Evolutionary conservation across 495 filamentous ascomycete genomes (phyloP).

Genomic region (Xylaria flabelliformis): DNA sequence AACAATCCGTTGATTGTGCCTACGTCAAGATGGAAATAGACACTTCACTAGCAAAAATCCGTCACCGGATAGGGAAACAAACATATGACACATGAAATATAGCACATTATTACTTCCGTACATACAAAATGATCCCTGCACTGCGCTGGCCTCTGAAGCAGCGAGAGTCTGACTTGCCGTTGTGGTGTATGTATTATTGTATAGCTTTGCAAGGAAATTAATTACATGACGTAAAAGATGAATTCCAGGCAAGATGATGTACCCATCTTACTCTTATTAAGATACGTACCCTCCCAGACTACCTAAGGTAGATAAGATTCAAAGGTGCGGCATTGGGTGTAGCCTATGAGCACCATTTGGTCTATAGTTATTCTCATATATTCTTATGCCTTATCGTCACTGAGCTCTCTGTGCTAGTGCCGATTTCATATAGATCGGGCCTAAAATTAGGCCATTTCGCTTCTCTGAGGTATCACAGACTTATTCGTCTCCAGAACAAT

Average conservation of each 20-base stretch:
- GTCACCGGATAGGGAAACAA: conserved; percentile 43
- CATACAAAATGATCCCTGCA: conserved; percentile 8
- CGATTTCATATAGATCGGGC: conserved; percentile 20
- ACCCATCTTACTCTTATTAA: background rate
- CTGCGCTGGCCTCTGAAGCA: background rate
- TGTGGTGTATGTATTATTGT: background rate
- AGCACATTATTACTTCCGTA: conserved; percentile 26
- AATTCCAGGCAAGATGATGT: background rate
- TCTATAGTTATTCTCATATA: background rate
- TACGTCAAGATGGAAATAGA: conserved; percentile 43
- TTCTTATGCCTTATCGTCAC: background rate
- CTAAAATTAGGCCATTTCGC: conserved; percentile 29
- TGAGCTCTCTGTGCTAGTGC: background rate
- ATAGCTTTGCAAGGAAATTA: background rate
- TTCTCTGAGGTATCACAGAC: background rate
- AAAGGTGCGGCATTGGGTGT: background rate
- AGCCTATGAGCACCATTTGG: background rate
- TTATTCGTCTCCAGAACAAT: conserved; percentile 11
- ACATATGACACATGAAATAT: conserved; percentile 39
- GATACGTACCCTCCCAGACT: conserved; percentile 1
- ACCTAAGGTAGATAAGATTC: no score
- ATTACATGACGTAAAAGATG: conserved; percentile 20
- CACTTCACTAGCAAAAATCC: conserved; percentile 40
- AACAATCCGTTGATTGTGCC: conserved; percentile 29
- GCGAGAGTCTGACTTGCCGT: conserved; percentile 7